Conservation (phyloP, 1,284 basidiomycete genomes). For the Bjerkandera adusta region DNA sequence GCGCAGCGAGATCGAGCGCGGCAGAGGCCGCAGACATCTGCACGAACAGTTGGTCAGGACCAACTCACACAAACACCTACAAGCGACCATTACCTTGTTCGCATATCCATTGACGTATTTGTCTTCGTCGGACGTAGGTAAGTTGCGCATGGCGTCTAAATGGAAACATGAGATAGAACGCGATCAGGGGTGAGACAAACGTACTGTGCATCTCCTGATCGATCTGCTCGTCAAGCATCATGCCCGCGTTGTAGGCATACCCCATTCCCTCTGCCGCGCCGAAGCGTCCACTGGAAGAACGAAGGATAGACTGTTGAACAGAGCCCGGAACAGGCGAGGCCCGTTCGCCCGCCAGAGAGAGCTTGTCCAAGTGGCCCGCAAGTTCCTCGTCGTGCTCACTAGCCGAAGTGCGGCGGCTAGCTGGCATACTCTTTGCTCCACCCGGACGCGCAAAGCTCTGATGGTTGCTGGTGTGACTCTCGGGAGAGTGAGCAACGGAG, state of each 20-base stretch:
- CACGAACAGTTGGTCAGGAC: conserved; percentile 1
- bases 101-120: conserved; percentile 65
- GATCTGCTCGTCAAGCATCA: conserved; percentile 87
- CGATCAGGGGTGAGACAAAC: conserved; percentile 29
- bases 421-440: conserved; percentile 86
- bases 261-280: conserved; percentile 52
- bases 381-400: conserved; percentile 79
- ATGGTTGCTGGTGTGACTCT: conserved; percentile 48
- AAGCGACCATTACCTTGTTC: conserved; percentile 58
- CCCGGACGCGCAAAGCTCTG: conserved; percentile 58
- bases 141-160: conserved; percentile 85
- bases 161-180: conserved; percentile 19
- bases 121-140: conserved; percentile 91
- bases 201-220: conserved; percentile 89
- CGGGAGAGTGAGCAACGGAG: conserved; percentile 68
- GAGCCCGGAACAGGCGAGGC: conserved; percentile 30
- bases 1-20: conserved; percentile 88
- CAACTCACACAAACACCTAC: neutral
- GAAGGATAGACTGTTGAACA: conserved; percentile 41
- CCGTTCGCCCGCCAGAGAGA: conserved; percentile 62
- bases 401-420: conserved; percentile 78
- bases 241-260: conserved; percentile 73
- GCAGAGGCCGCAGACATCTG: conserved; percentile 85
- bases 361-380: conserved; percentile 67
- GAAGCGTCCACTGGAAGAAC: conserved; percentile 43